These are phyloP conservation scores for Solanum hybrid DNA, from an alignment of 305 asterid species.

Conservation along the genomic window DNA sequence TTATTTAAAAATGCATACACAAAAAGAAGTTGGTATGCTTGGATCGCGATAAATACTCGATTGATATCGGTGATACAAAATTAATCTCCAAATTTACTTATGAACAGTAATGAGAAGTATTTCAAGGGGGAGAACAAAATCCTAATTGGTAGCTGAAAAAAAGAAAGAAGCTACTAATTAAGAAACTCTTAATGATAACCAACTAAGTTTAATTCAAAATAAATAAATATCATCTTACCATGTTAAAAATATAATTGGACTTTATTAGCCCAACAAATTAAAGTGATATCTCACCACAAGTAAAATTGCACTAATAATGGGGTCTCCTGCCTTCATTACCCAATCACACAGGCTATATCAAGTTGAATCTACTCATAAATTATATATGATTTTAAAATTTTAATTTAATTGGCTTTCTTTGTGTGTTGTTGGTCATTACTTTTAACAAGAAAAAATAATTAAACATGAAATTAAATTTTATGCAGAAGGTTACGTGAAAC, in stretches of 20 bases:
- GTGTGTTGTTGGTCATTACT: too few species aligned
- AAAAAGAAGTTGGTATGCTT: background rate
- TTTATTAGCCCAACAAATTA: background rate
- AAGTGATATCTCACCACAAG: background rate
- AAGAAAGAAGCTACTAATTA: background rate
- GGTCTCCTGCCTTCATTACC: too few species aligned
- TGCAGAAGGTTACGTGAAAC: too few species aligned
- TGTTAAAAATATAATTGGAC: background rate
- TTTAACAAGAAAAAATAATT: too few species aligned
- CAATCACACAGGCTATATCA: too few species aligned
- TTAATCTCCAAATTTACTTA: background rate
- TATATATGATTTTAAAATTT: too few species aligned
- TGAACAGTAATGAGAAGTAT: background rate
- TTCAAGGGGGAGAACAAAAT: background rate
- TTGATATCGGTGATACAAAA: background rate
- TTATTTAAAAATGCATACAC: background rate
- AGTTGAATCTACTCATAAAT: too few species aligned
- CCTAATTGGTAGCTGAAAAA: background rate
- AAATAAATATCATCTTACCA: background rate
- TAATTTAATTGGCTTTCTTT: too few species aligned
- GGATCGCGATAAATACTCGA: background rate
- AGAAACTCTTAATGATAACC: background rate
- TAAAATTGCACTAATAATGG: background rate
- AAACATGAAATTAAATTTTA: too few species aligned
- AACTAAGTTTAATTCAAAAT: background rate